Conservation (phyloP, 306 rosid genomes). For the Vigna hirtella region DNA sequence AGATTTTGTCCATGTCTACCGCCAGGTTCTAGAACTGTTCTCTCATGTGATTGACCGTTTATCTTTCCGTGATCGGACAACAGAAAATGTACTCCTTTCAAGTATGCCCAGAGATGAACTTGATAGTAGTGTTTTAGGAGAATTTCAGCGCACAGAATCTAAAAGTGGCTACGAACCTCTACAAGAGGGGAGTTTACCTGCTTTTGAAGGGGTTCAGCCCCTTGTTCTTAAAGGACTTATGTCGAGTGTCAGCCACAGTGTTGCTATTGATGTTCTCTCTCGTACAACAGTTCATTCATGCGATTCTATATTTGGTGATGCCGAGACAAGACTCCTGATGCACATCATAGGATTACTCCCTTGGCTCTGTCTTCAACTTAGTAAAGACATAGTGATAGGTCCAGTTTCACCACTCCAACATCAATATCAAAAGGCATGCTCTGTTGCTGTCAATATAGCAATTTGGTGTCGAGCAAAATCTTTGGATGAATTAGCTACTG, state of each 20-base stretch:
- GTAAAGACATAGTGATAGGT: slow-evolving; percentile 79
- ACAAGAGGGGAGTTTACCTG: slow-evolving; percentile 79
- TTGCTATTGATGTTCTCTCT: slow-evolving; percentile 91
- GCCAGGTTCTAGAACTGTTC: slow-evolving; percentile 98
- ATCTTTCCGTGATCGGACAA: slow-evolving; percentile 91
- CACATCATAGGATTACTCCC: slow-evolving; percentile 98
- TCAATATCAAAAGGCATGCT: slow-evolving; percentile 91
- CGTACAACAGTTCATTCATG: slow-evolving; percentile 94
- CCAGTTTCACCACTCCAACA: slow-evolving; percentile 89
- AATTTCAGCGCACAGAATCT: slow-evolving; percentile 85
- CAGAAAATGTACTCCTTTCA: slow-evolving; percentile 97
- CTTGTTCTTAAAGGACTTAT: slow-evolving; percentile 96
- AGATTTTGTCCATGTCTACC: slow-evolving; percentile 97
- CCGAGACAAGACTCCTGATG: slow-evolving; percentile 95
- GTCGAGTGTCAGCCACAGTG: slow-evolving; percentile 92
- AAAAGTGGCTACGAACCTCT: slow-evolving; percentile 79
- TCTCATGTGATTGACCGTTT: slow-evolving; percentile 93
- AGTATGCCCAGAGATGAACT: slow-evolving; percentile 98
- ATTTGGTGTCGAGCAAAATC: slow-evolving; percentile 96
- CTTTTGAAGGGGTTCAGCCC: slow-evolving; percentile 98
- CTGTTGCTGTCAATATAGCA: slow-evolving; percentile 87
- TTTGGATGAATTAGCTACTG: slow-evolving; percentile 85
- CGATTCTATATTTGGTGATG: slow-evolving; percentile 94
- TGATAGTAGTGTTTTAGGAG: slow-evolving; percentile 67
- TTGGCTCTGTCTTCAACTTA: slow-evolving; percentile 96